Percentiles rank a stretch among this genome's conserved stretches.
Conservation (phyloP, 805 yeast genomes). For the Ogataea ramenticola region DNA sequence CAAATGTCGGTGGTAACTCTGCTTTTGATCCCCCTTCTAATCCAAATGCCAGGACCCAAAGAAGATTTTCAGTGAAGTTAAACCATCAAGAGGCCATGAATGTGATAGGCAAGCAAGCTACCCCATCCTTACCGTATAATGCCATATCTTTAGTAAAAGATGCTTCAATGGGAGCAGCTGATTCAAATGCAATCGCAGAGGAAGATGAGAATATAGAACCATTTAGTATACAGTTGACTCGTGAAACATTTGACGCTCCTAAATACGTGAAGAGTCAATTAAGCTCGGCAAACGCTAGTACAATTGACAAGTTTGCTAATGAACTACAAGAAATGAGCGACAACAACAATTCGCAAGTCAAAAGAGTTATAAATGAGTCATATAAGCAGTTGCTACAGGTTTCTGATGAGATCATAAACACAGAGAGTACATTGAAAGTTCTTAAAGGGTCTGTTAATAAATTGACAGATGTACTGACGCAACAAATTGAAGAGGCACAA, state of each 20-base stretch:
- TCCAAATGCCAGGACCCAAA: slow-evolving; percentile 23
- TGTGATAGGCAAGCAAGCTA: slow-evolving; percentile 1
- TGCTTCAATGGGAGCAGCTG: not conserved
- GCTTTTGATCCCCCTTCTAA: not conserved
- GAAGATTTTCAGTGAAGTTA: slow-evolving; percentile 37
- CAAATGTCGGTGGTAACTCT: too few relatives aligned
- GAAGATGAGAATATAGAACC: slow-evolving; percentile 2
- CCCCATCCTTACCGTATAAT: slow-evolving; percentile 23
- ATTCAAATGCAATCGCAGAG: slow-evolving; percentile 2
- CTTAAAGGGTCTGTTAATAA: slow-evolving; percentile 56
- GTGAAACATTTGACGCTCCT: slow-evolving; percentile 37
- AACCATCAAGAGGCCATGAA: slow-evolving; percentile 8
- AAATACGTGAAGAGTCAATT: slow-evolving; percentile 42
- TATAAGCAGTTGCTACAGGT: slow-evolving; percentile 55
- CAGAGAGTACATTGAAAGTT: slow-evolving; percentile 56
- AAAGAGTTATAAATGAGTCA: slow-evolving; percentile 51
- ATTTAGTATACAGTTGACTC: slow-evolving; percentile 7
- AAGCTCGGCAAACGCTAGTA: slow-evolving; percentile 60
- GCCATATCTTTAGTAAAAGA: slow-evolving; percentile 5
- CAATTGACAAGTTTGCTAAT: slow-evolving; percentile 63
- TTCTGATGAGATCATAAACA: slow-evolving; percentile 51
- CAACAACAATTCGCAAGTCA: slow-evolving; percentile 49
- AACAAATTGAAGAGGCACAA: slow-evolving; percentile 25
- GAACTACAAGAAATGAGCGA: slow-evolving; percentile 41
- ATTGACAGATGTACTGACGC: slow-evolving; percentile 50